A percentile compares a stretch with the other conserved stretches of the same genome.
Evolutionary conservation across 2,329 filamentous ascomycete genomes (phyloP).

Genomic region (Ustulina deusta): DNA sequence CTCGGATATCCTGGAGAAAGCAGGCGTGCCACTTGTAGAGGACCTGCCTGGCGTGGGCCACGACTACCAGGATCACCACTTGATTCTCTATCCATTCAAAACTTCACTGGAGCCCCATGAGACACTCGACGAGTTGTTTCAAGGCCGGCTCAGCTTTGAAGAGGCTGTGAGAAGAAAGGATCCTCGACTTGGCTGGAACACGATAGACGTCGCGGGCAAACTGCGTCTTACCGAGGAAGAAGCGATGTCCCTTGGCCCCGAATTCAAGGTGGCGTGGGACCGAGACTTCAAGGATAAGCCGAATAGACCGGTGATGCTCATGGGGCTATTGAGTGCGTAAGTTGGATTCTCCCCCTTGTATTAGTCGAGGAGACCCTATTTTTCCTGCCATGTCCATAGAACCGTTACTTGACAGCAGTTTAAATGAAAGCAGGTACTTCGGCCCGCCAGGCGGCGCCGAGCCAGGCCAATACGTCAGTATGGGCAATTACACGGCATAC

Average conservation of each 20-base stretch:
- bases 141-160: constrained; percentile 42
- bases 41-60: constrained; percentile 65
- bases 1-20: constrained; percentile 56
- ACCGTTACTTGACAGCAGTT: not conserved
- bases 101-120: constrained; percentile 61
- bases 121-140: constrained; percentile 54
- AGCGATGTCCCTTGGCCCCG: constrained; percentile 61
- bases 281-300: constrained; percentile 57
- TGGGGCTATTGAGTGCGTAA: constrained; percentile 55
- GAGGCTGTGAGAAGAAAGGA: constrained; percentile 44
- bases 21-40: constrained; percentile 61
- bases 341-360: constrained; percentile 2
- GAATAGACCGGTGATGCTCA: constrained; percentile 60
- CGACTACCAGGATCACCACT: constrained; percentile 64
- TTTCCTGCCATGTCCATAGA: not conserved
- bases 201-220: constrained; percentile 63
- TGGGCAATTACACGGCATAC: constrained; percentile 66
- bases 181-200: constrained; percentile 64
- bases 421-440: constrained; percentile 24
- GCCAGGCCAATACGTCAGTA: constrained; percentile 61
- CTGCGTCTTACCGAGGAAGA: constrained; percentile 64
- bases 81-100: constrained; percentile 63
- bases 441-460: constrained; percentile 34
- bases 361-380: not conserved
- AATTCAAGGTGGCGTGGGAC: constrained; percentile 64